A percentile compares a stretch with the other conserved stretches of the same genome.
phyloP scores from a whole-genome alignment of 352 stramenopile species.

The Lagenidium sp. region DNA sequence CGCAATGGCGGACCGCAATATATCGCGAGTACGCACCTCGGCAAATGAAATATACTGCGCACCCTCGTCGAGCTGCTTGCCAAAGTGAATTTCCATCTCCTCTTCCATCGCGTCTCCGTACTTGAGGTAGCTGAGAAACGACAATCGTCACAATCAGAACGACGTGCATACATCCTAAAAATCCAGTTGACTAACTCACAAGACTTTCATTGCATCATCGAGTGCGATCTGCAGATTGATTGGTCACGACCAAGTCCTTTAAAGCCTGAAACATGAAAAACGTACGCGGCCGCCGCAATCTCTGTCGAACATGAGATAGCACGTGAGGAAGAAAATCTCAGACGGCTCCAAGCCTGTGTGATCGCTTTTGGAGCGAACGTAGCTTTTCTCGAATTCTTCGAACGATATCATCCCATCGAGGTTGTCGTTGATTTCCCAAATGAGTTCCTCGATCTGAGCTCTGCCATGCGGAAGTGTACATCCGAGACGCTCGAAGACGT shows the following conservation, averaged over 20 bases:
- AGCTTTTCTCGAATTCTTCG: constrained; percentile 71
- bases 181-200: constrained; percentile 23
- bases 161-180: background rate
- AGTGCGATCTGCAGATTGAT: constrained; percentile 37
- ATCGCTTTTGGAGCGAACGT: constrained; percentile 52
- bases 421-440: constrained; percentile 79
- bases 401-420: constrained; percentile 63
- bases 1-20: background rate
- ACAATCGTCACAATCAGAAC: background rate
- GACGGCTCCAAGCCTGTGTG: constrained; percentile 55
- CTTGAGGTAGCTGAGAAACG: constrained; percentile 43
- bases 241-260: no score
- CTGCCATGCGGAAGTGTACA: constrained; percentile 25
- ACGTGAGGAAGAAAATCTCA: constrained; percentile 78
- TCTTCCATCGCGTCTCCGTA: constrained; percentile 70
- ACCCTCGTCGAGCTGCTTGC: constrained; percentile 48
- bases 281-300: constrained; percentile 47
- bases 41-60: constrained; percentile 51
- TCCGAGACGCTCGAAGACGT: constrained; percentile 53
- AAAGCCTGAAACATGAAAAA: background rate
- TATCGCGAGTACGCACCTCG: constrained; percentile 21
- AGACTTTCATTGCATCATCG: constrained; percentile 72
- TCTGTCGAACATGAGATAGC: constrained; percentile 80
- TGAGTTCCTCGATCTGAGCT: constrained; percentile 47
- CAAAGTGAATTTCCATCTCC: constrained; percentile 73